Percentiles rank a stretch among this genome's conserved stretches.
These are phyloP conservation scores for Calonectria fujianensis DNA, from an alignment of 2,329 filamentous ascomycete genomes.

Conservation along the genomic window DNA sequence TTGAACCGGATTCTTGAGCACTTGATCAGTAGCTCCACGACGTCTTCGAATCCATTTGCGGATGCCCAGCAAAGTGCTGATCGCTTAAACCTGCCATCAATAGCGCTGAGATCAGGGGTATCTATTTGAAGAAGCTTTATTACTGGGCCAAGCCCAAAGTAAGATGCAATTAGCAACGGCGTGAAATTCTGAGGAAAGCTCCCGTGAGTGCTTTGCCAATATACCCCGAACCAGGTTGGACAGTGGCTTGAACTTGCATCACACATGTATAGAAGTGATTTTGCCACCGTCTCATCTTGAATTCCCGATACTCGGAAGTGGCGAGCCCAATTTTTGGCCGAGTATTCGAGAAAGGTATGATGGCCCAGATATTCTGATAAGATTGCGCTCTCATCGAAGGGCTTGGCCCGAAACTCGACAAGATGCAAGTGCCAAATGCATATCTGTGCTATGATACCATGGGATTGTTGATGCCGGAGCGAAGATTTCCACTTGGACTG, in stretches of 20 bases:
- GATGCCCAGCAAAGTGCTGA: constrained; percentile 35
- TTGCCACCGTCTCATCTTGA: not conserved
- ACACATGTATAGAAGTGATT: constrained; percentile 7
- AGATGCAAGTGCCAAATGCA: constrained; percentile 5
- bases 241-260: not conserved
- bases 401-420: constrained; percentile 18
- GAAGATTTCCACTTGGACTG: not conserved
- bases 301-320: constrained; percentile 22
- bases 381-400: not conserved
- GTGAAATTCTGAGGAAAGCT: not conserved
- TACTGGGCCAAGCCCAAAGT: constrained; percentile 26
- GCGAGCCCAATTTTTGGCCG: constrained; percentile 36
- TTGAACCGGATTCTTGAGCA: constrained; percentile 8
- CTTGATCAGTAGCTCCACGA: constrained; percentile 29
- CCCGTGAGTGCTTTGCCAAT: not conserved
- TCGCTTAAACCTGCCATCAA: constrained; percentile 4
- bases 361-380: not conserved
- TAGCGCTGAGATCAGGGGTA: constrained; percentile 25
- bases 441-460: not conserved
- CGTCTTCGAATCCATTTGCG: constrained; percentile 26
- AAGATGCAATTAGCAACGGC: constrained; percentile 16
- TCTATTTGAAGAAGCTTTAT: constrained; percentile 25
- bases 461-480: not conserved
- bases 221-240: constrained; percentile 26
- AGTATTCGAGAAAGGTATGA: constrained; percentile 37